A percentile compares a stretch with the other conserved stretches of the same genome.
phyloP scores from a whole-genome alignment of 768 basidiomycete species.

The Sporobolomyces roseus region DNA sequence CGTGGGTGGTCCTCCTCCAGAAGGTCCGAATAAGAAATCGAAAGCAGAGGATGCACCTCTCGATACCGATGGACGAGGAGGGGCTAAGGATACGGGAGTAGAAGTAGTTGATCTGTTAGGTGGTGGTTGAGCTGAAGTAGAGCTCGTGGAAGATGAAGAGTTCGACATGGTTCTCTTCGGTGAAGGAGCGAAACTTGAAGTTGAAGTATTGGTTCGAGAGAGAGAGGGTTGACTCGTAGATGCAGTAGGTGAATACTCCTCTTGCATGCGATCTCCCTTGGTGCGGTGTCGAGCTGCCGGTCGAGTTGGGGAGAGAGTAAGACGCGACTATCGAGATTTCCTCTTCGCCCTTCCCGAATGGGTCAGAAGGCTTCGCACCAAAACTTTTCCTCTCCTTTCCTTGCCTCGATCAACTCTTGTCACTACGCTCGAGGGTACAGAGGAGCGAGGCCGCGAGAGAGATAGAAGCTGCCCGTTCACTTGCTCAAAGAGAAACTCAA shows the following conservation, averaged over 20 bases:
- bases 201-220: background rate
- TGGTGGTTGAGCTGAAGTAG: no score
- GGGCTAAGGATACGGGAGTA: slow-evolving; percentile 7
- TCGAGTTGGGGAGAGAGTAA: no score
- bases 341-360: no score
- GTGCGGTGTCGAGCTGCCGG: background rate
- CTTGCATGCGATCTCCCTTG: background rate
- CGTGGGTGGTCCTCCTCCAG: background rate
- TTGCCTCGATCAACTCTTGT: no score
- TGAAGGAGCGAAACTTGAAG: background rate
- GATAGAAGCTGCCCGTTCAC: no score
- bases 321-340: no score
- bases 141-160: background rate
- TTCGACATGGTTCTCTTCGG: background rate
- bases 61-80: background rate
- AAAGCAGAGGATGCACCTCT: background rate
- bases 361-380: no score
- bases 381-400: no score
- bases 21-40: slow-evolving; percentile 13
- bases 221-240: slow-evolving; percentile 3
- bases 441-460: no score
- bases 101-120: slow-evolving; percentile 10
- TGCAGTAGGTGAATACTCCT: background rate
- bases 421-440: no score
- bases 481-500: no score